A percentile compares a stretch with the other conserved stretches of the same genome.
These are phyloP conservation scores for Letharia lupina DNA, from an alignment of 495 filamentous ascomycete genomes.

Conservation along the genomic window DNA sequence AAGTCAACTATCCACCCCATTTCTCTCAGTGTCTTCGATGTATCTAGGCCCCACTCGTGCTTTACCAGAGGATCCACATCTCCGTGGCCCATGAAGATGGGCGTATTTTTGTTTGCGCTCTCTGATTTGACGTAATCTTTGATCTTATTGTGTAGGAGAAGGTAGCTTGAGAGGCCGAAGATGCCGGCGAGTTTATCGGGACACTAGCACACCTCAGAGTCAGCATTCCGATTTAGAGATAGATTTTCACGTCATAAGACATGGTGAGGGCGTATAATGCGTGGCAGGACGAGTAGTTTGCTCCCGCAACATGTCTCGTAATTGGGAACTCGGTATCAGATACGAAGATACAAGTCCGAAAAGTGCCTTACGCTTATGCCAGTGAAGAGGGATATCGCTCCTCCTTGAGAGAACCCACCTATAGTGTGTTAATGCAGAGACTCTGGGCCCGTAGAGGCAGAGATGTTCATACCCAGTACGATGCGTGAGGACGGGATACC, in stretches of 20 bases:
- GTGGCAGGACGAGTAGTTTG: too few species aligned
- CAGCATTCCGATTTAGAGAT: too few species aligned
- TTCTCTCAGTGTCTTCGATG: slow-evolving; percentile 52
- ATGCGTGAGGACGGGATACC: slow-evolving; percentile 79
- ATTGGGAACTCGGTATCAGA: too few species aligned
- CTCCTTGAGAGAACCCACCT: slow-evolving; percentile 54
- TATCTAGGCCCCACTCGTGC: slow-evolving; percentile 56
- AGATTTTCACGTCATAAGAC: too few species aligned
- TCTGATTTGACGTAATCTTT: slow-evolving; percentile 54
- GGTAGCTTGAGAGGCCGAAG: slow-evolving; percentile 74
- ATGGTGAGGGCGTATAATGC: too few species aligned
- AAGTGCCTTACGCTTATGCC: slow-evolving; percentile 49
- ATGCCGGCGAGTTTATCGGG: slow-evolving; percentile 76
- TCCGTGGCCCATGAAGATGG: slow-evolving; percentile 84
- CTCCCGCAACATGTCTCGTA: too few species aligned
- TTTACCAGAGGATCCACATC: slow-evolving; percentile 62
- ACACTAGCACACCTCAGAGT: slow-evolving; percentile 19
- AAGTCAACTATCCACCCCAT: slow-evolving; percentile 65
- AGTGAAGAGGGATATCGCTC: slow-evolving; percentile 51
- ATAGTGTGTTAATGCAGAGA: slow-evolving; percentile 1
- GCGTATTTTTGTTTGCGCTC: slow-evolving; percentile 66
- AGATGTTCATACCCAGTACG: slow-evolving; percentile 62
- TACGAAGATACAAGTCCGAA: too few species aligned
- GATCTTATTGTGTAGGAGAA: slow-evolving; percentile 67
- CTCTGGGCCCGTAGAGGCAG: slow-evolving; percentile 43